Evolutionary conservation across 2,329 filamentous ascomycete genomes (phyloP).

Genomic region (Aspergillus sp.): DNA sequence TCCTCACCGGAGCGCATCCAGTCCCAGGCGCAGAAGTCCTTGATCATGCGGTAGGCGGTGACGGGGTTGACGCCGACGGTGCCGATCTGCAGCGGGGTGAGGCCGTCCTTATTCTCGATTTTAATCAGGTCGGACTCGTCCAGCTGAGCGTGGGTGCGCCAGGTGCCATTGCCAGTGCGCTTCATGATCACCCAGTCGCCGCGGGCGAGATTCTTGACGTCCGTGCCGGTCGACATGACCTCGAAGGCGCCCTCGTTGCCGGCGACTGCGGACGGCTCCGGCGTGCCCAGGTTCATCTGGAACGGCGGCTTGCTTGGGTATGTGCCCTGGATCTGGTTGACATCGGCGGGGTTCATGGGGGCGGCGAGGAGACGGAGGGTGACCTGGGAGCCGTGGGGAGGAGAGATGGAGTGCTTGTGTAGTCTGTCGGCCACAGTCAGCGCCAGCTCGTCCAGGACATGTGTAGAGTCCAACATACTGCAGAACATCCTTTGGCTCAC

Average conservation of each 20-base stretch:
- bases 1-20: slow-evolving; percentile 56
- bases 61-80: slow-evolving; percentile 90
- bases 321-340: slow-evolving; percentile 95
- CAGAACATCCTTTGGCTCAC: slow-evolving; percentile 41
- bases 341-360: slow-evolving; percentile 92
- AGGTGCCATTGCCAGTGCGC: slow-evolving; percentile 75
- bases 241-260: slow-evolving; percentile 88
- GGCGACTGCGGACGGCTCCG: slow-evolving; percentile 56
- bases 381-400: slow-evolving; percentile 51
- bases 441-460: neutral
- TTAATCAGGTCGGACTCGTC: slow-evolving; percentile 53
- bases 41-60: slow-evolving; percentile 87
- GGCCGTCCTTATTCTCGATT: slow-evolving; percentile 58
- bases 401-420: slow-evolving; percentile 41
- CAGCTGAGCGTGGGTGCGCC: slow-evolving; percentile 80
- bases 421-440: slow-evolving; percentile 19
- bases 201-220: slow-evolving; percentile 52
- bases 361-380: slow-evolving; percentile 82
- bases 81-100: slow-evolving; percentile 69
- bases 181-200: slow-evolving; percentile 95
- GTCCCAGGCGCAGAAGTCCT: slow-evolving; percentile 56
- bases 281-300: slow-evolving; percentile 64
- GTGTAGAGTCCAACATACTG: slow-evolving; percentile 18
- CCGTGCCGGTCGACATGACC: slow-evolving; percentile 60
- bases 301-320: slow-evolving; percentile 82